Conservation (phyloP, 352 stramenopile genomes). For the Pythium sukuiense region DNA sequence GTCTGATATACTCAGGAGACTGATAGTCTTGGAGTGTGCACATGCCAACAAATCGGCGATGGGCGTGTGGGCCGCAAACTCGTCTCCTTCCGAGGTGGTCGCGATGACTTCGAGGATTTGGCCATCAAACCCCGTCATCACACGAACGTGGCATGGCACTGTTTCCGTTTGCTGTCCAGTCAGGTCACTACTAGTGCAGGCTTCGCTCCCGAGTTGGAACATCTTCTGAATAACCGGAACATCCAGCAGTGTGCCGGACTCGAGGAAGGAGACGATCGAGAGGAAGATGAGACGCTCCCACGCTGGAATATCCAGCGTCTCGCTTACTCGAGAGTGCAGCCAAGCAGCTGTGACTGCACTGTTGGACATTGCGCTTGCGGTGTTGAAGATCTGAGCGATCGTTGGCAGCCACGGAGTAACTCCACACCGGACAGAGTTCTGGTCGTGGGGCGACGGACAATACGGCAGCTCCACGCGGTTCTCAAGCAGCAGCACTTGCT, state of each 20-base stretch:
- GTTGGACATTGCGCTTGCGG: neutral
- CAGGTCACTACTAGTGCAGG: neutral
- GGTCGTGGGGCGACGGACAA: neutral
- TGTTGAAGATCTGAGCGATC: neutral
- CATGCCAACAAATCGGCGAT: neutral
- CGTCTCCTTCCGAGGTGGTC: neutral
- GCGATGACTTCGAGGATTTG: constrained; percentile 7
- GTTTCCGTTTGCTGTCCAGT: neutral
- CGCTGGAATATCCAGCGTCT: neutral
- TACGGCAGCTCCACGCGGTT: neutral
- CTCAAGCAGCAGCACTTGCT: neutral
- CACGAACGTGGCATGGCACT: neutral
- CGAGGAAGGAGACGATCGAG: neutral
- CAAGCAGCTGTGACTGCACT: neutral
- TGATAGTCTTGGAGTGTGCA: neutral
- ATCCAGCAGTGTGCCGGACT: neutral
- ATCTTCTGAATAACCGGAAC: neutral
- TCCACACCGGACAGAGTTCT: neutral
- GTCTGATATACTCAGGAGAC: constrained; percentile 1
- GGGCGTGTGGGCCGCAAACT: neutral
- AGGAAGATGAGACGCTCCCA: neutral
- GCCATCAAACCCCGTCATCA: neutral
- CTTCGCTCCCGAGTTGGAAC: neutral
- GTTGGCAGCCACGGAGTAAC: neutral
- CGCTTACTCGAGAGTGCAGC: neutral